Conservation (phyloP, 305 asterid genomes). For the Plantago lanceolata region DNA sequence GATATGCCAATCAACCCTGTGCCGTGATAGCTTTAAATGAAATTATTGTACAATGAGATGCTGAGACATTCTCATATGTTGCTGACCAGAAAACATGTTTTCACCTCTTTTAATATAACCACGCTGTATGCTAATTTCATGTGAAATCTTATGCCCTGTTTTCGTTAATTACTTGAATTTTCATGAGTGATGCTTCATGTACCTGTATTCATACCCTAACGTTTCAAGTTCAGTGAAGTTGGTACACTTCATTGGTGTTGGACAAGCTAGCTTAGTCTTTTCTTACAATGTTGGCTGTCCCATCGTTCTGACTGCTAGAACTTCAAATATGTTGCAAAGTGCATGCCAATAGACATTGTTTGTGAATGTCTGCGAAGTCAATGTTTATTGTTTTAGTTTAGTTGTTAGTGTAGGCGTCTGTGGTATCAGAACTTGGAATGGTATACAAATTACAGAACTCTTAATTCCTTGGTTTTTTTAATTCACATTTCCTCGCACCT, state of each 20-base stretch:
- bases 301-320: neutral
- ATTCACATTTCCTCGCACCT: neutral
- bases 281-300: neutral
- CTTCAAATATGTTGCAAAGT: slow-evolving; percentile 15
- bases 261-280: neutral
- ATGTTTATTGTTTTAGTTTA: neutral
- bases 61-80: slow-evolving; percentile 2
- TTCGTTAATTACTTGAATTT: neutral
- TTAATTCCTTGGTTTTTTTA: neutral
- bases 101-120: neutral
- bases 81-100: neutral
- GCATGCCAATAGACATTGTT: neutral
- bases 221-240: neutral
- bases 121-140: neutral
- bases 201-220: neutral
- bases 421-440: slow-evolving; percentile 2
- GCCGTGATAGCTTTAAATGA: neutral
- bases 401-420: neutral
- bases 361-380: neutral
- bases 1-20: slow-evolving; percentile 6
- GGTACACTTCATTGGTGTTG: neutral
- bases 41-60: neutral
- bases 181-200: neutral
- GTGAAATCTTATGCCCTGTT: neutral
- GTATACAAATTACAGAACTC: neutral